Evolutionary conservation across 2,329 filamentous ascomycete species (phyloP).

Genomic region (Penicillium sclerotigenum): DNA sequence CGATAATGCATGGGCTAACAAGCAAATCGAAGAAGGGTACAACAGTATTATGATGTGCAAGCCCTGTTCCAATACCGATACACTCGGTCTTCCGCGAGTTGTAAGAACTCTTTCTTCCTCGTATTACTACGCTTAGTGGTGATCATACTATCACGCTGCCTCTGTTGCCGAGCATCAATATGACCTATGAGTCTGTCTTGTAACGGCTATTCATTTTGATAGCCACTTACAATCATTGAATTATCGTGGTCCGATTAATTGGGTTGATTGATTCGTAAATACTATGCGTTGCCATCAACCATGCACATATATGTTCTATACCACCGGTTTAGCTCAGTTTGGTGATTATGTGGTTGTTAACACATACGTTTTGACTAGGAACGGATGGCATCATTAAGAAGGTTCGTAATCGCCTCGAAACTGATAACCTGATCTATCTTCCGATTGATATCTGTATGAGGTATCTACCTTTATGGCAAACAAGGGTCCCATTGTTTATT

Average conservation of each 20-base stretch:
- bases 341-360: no score
- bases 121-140: slow-evolving; percentile 69
- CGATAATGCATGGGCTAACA: slow-evolving; percentile 75
- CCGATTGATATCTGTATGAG: slow-evolving; percentile 73
- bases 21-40: slow-evolving; percentile 83
- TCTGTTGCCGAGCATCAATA: slow-evolving; percentile 57
- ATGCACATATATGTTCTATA: no score
- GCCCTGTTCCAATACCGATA: slow-evolving; percentile 63
- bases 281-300: slow-evolving; percentile 72
- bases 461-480: slow-evolving; percentile 81
- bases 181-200: slow-evolving; percentile 68
- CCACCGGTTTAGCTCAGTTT: no score
- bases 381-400: no score
- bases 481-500: slow-evolving; percentile 61
- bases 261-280: slow-evolving; percentile 41
- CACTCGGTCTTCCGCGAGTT: slow-evolving; percentile 65
- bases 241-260: neutral
- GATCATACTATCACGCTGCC: slow-evolving; percentile 48
- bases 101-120: slow-evolving; percentile 75
- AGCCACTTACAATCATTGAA: slow-evolving; percentile 48
- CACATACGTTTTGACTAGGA: no score
- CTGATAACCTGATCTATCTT: slow-evolving; percentile 71
- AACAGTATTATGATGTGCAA: slow-evolving; percentile 68
- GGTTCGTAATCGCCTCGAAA: slow-evolving; percentile 72
- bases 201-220: slow-evolving; percentile 63